Evolutionary conservation across 305 asterid species (phyloP).

Genomic region (Fraxinus nigra): DNA sequence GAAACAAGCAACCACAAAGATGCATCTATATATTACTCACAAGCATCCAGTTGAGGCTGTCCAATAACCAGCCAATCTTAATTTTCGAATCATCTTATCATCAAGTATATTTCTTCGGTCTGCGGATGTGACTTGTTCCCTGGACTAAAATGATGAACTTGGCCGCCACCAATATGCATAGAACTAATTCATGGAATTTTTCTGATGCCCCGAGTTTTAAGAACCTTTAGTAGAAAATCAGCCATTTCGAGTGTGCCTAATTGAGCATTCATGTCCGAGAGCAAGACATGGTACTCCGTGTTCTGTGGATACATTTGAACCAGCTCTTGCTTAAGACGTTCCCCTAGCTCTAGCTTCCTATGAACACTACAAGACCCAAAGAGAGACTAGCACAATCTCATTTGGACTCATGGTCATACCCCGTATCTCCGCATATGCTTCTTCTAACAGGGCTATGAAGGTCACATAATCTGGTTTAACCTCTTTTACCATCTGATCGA

Average conservation of each 20-base stretch:
- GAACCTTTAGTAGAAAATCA: constrained; percentile 50
- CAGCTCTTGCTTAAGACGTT: constrained; percentile 43
- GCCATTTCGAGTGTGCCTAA: constrained; percentile 51
- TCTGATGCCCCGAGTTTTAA: constrained; percentile 51
- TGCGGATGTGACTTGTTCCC: constrained; percentile 54
- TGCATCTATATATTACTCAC: too few species aligned
- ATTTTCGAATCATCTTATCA: constrained; percentile 49
- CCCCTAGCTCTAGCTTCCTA: constrained; percentile 46
- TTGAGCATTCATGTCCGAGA: constrained; percentile 53
- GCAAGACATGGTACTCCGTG: constrained; percentile 62
- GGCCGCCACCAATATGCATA: constrained; percentile 40
- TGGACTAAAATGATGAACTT: constrained; percentile 48
- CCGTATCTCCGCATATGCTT: constrained; percentile 61
- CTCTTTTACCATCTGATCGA: constrained; percentile 54
- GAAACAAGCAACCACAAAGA: too few species aligned
- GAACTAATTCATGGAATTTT: constrained; percentile 64
- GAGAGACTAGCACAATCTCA: constrained; percentile 68
- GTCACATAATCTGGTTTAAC: constrained; percentile 61
- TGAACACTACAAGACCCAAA: constrained; percentile 67
- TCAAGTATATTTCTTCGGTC: constrained; percentile 38
- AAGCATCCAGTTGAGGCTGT: constrained; percentile 13
- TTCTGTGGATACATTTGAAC: constrained; percentile 50
- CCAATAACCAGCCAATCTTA: constrained; percentile 52
- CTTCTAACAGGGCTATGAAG: constrained; percentile 60
- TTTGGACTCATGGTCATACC: constrained; percentile 71